phyloP scores from a whole-genome alignment of 768 basidiomycete genomes.

The Nevesoporus exiguus region DNA sequence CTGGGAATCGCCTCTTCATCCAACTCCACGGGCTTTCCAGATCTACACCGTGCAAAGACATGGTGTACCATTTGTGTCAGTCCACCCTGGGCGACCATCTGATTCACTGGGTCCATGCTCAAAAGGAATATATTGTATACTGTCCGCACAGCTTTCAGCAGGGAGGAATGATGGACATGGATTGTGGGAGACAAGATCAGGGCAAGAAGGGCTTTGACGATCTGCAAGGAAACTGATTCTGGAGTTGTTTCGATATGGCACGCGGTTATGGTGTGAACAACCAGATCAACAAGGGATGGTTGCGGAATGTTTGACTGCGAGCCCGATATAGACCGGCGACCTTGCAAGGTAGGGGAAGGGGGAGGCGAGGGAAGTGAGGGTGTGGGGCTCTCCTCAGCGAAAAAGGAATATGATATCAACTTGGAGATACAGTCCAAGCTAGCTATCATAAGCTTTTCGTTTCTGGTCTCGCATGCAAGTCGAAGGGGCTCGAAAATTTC shows the following conservation, averaged over 20 bases:
- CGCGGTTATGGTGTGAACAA: conserved; percentile 91
- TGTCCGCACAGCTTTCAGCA: conserved; percentile 94
- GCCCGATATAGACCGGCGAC: conserved; percentile 39
- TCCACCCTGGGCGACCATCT: conserved; percentile 97
- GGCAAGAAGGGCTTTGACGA: conserved; percentile 91
- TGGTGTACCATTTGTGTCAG: conserved; percentile 98
- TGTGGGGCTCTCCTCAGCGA: conserved; percentile 60
- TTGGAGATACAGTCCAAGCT: conserved; percentile 98
- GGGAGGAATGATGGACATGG: conserved; percentile 91
- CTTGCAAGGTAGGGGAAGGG: conserved; percentile 58
- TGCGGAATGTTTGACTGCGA: conserved; percentile 52
- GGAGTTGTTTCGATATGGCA: conserved; percentile 87
- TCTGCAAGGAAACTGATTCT: conserved; percentile 90
- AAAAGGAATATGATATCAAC: conserved; percentile 96
- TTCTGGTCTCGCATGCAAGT: conserved; percentile 92
- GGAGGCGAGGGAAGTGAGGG: conserved; percentile 65
- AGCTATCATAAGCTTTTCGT: conserved; percentile 92
- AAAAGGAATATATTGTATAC: conserved; percentile 98
- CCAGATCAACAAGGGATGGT: conserved; percentile 84
- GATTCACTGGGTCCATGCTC: conserved; percentile 86
- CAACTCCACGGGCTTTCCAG: conserved; percentile 22
- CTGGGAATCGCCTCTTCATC: conserved; percentile 17
- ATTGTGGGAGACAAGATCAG: conserved; percentile 83
- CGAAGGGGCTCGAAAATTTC: conserved; percentile 96
- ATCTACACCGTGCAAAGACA: conserved; percentile 80